Base-by-base conservation (phyloP, 768 basidiomycete genomes). In the Chlorophyllum brunneum region DNA sequence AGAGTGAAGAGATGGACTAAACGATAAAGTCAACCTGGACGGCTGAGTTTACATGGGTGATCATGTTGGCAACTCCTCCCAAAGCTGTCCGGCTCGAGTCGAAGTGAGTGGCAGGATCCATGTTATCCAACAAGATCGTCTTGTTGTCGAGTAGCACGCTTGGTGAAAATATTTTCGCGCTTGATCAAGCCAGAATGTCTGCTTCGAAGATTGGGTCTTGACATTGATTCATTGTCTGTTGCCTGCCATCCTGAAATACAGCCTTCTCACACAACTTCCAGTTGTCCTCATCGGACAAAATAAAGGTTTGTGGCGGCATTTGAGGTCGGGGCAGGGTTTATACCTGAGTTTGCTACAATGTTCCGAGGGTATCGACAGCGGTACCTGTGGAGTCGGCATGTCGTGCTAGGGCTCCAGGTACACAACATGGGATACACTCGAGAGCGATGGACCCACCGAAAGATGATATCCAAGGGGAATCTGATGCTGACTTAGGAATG, bases 171-270 rank as follows among this genome's bases (percentile, higher is more conserved):
- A 59, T 47, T 18, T 65, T 9, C 61, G 50, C 15, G 67, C 58
- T 10, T 49, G 13, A 36, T 68, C 67, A 24, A 67, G 54, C 61
- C 58, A 67, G 45, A 68, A 68, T 3, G 65, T 60, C 13, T 62
- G 61, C 5, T 49, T 47, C 10, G 48, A 31, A 24, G 36, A 33
- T 24, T 20, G 13, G 16, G 37, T 30, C 6, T 38, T 54, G 41
- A 48, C 1, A 58, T 61, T 5, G 59, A 31, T 63, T 62, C 24
- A 65, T 57, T 4, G 58, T 62, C 5, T 66, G 48, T n/a, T 68
- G 67, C 11, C 45, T 51, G 2, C 64, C 67, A 46, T 65, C 63
- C 3, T 39, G 22, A 15, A 67, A 51, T 4, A 29, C 41, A 26
- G 51, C 33, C n/a, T 59, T 50, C 9, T 50, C 41, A 43, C 65